Conservation (phyloP, 345 rosid species). For the Gossypium stocksii region DNA sequence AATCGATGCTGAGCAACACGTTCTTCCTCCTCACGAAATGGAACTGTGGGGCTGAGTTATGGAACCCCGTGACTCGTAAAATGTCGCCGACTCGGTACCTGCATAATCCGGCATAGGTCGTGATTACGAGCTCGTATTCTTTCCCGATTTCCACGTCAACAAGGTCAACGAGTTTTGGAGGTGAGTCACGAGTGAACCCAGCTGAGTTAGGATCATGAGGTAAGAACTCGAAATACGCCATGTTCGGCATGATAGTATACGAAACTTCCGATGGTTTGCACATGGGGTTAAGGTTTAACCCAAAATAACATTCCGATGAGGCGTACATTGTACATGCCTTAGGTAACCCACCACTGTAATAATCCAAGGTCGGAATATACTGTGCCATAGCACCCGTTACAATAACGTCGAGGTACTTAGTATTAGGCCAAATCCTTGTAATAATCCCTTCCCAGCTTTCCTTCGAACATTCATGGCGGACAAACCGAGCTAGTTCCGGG, state of each 20-base stretch:
- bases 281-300: constrained; percentile 87
- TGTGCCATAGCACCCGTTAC: constrained; percentile 98
- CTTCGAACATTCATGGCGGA: constrained; percentile 43
- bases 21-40: constrained; percentile 81
- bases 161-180: constrained; percentile 50
- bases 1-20: constrained; percentile 78
- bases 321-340: constrained; percentile 96
- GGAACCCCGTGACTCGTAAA: constrained; percentile 84
- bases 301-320: constrained; percentile 92
- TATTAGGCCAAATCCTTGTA: constrained; percentile 81
- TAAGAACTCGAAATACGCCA: constrained; percentile 90
- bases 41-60: constrained; percentile 90
- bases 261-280: constrained; percentile 78
- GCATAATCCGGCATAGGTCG: constrained; percentile 77
- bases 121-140: constrained; percentile 86
- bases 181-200: constrained; percentile 23
- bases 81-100: constrained; percentile 94
- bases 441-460: constrained; percentile 77
- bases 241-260: constrained; percentile 92
- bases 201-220: constrained; percentile 47
- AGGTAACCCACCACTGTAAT: constrained; percentile 76
- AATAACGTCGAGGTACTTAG: constrained; percentile 82
- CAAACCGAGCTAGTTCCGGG: constrained; percentile 48
- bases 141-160: constrained; percentile 78
- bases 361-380: constrained; percentile 85